These are phyloP conservation scores for Biscogniauxia sp. DNA, from an alignment of 2,329 filamentous ascomycete genomes.

Conservation along the genomic window DNA sequence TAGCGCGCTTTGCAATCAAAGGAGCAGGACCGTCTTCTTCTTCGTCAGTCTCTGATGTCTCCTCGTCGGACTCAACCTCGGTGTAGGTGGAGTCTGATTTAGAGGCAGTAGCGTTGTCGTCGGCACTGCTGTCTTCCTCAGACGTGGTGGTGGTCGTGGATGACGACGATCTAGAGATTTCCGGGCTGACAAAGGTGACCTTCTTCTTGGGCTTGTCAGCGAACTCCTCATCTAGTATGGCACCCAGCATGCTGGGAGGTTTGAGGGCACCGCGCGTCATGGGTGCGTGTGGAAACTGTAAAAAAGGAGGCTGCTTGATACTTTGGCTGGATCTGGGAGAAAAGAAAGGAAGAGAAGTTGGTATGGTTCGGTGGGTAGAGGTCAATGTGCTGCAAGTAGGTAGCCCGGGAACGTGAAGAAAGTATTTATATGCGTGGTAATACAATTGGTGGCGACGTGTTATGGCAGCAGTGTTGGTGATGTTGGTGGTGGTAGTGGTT, in stretches of 20 bases:
- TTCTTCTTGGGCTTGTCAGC: constrained; percentile 6
- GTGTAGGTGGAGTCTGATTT: constrained; percentile 8
- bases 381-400: no score
- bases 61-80: constrained; percentile 9
- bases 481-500: neutral
- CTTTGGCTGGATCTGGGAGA: neutral
- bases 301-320: neutral
- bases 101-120: neutral
- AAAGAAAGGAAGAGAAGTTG: neutral
- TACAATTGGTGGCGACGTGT: no score
- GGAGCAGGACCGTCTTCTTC: neutral
- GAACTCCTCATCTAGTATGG: neutral
- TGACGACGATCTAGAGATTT: neutral
- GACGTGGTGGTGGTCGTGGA: neutral
- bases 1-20: neutral
- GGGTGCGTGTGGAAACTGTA: neutral
- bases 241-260: neutral
- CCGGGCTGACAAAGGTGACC: constrained; percentile 14
- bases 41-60: neutral
- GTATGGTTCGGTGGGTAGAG: neutral
- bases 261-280: neutral
- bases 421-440: no score
- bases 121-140: neutral
- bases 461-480: neutral
- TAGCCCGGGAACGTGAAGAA: no score